Evolutionary conservation across 768 basidiomycete genomes (phyloP), one percentile per base, ranked within the genome.

Genomic region (Imleria badia): DNA sequence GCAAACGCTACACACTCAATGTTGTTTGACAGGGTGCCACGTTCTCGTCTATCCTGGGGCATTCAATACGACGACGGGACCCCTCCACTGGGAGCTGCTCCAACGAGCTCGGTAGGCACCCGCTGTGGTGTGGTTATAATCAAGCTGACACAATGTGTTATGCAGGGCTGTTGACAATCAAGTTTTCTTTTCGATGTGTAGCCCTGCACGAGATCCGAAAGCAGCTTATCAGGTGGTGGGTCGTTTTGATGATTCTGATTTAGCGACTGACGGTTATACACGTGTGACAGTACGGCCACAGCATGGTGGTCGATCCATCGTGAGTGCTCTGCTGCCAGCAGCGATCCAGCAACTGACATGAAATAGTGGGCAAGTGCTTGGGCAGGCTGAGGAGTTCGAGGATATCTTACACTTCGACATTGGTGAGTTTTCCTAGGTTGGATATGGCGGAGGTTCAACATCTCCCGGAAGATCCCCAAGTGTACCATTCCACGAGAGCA

Each of bases 61-160:
- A 14, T 98, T 99, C 81, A 99, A 98, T 68, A 74, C 84, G 64
- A 97, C 94, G 5, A 98, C 97, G 0, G 97, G 97, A 0, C 95
- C 95, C 1, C 74, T 97, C 44, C 94, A 98, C 70, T 99, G 97
- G 97, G 91, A 94, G 62, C 76, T 99, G 4, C 78, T 99, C 20
- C 91, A 91, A 66, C 81, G 90, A 46, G 86, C 87, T 52, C 77
- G 94, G 92, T 89, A 65, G n/a, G 48, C 41, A 19, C 35, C 17
- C 9, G 11, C 34, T 15, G 15, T 14, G 35, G 8, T 40, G 38
- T 20, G 15, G 15, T n/a, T n/a, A 19, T 46, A 23, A 23, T 22
- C n/a, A 17, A 40, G 40, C 51, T 64, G 38, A 70, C 19, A 9
- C 29, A 43, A 30, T 13, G 11, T 13, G 48, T 11, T 50, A n/a